Base-by-base conservation (phyloP, 1,284 basidiomycete species). In the Apiotrichum akiyoshidainum region DNA sequence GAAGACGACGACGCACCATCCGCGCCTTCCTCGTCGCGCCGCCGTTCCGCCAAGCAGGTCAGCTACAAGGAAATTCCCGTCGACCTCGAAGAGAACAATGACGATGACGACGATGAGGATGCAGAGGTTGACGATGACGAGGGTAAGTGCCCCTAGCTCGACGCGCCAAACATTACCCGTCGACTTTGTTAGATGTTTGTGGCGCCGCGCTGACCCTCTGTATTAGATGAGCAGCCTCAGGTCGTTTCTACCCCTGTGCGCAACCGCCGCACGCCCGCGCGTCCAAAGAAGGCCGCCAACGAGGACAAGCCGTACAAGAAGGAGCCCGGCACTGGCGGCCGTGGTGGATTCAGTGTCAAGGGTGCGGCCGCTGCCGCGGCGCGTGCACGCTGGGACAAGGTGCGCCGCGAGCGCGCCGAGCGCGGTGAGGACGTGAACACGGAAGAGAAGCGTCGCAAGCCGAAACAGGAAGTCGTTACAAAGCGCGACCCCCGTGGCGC, bases 341-440 rank as follows among this genome's bases (percentile, higher is more conserved):
- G 73, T 52, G 74, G 74, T n/a, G 74, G 74, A 16, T 76, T 76
- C 64, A 70, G 68, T 34, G 69, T 76, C 57, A 76, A 76, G 52
- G 74, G 74, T 9, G 74, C 74, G 31, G 74, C 74, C 1, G 69
- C 74, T 0, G 74, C 74, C 22, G 74, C 74, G 21, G 74, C 74
- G 17, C 59, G 73, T 48, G 74, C 74, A 21, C 61, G 74, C 48
- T 76, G 74, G 74, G 74, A 68, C 57, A 75, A 75, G 57, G 73
- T 74, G 33, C 63, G 74, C 34, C 46, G 66, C 14, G 72, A 73
- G 50, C 64, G 65, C 17, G 70, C 68, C 17, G 74, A 75, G 56
- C 55, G 72, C 26, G 73, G 73, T 2, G 74, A 76, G 44, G 72
- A 72, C 45, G 62, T 35, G 12, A 31, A 31, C 26, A 54, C 37